Percentiles rank a stretch among this genome's conserved stretches.
Evolutionary conservation across 2,329 filamentous ascomycete species (phyloP).

Genomic region (Colletotrichum tofieldiae): DNA sequence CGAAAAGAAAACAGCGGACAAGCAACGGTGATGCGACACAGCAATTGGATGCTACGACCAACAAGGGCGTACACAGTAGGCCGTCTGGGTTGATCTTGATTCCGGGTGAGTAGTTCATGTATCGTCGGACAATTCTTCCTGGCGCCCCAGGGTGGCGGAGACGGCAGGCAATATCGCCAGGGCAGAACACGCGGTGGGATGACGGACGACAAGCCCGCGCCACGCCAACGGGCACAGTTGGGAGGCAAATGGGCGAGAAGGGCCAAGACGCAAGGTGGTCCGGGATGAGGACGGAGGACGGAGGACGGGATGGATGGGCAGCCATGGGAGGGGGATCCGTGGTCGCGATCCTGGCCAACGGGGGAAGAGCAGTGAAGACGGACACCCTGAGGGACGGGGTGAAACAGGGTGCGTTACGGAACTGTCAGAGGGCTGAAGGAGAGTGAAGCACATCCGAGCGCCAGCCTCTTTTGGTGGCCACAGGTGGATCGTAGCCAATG

Average conservation of each 20-base stretch:
- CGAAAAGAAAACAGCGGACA: constrained; percentile 4
- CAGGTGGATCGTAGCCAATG: constrained; percentile 3
- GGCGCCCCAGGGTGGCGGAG: constrained; percentile 17
- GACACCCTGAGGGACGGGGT: background rate
- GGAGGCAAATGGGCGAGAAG: background rate
- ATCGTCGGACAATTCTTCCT: constrained; percentile 24
- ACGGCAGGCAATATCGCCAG: constrained; percentile 15
- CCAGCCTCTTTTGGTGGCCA: constrained; percentile 21
- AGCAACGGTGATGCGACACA: constrained; percentile 8
- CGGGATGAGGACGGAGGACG: constrained; percentile 13
- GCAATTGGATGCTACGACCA: background rate
- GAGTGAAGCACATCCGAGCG: constrained; percentile 49
- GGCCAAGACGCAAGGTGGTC: constrained; percentile 6
- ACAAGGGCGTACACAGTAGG: constrained; percentile 5
- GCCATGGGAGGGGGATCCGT: background rate
- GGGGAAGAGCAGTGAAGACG: background rate
- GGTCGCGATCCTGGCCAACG: background rate
- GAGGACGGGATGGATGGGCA: constrained; percentile 1
- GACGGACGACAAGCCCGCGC: constrained; percentile 22
- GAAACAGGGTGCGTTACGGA: constrained; percentile 54
- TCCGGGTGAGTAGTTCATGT: constrained; percentile 18
- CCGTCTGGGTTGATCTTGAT: constrained; percentile 1
- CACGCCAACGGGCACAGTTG: constrained; percentile 3
- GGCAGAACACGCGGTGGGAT: constrained; percentile 13
- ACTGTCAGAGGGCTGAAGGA: constrained; percentile 49